A percentile compares a stretch with the other conserved stretches of the same genome.
These are phyloP conservation scores for Bodo saltans DNA, from an alignment of 78 protist species.

Conservation along the genomic window DNA sequence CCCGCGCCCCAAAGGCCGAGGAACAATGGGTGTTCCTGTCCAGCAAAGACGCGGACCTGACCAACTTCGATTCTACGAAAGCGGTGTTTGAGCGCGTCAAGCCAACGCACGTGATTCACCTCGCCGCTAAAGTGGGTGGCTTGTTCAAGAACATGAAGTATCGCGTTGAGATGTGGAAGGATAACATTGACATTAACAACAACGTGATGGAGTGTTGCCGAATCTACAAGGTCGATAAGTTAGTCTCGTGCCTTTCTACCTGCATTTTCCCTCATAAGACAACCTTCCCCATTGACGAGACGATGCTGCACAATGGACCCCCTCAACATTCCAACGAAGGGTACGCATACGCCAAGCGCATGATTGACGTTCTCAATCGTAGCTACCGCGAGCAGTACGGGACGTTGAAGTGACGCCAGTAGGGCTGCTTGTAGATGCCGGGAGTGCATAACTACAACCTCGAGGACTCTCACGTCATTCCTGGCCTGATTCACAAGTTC, in stretches of 20 bases:
- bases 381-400: conserved; percentile 71
- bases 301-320: conserved; percentile 83
- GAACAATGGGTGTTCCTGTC: conserved; percentile 69
- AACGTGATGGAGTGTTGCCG: conserved; percentile 56
- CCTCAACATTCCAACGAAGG: conserved; percentile 87
- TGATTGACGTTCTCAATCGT: conserved; percentile 70
- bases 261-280: conserved; percentile 94
- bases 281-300: conserved; percentile 87
- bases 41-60: conserved; percentile 69
- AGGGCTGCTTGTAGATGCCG: too few relatives aligned
- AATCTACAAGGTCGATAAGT: conserved; percentile 56
- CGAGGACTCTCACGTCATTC: conserved; percentile 78
- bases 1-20: not conserved
- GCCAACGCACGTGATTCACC: conserved; percentile 90
- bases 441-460: conserved; percentile 76
- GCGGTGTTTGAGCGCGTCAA: conserved; percentile 56
- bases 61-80: conserved; percentile 23
- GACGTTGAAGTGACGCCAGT: too few relatives aligned
- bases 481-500: conserved; percentile 84
- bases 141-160: conserved; percentile 74
- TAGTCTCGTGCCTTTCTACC: conserved; percentile 79
- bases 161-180: conserved; percentile 64
- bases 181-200: conserved; percentile 74
- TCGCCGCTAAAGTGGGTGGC: conserved; percentile 88
- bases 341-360: conserved; percentile 87